A percentile compares a stretch with the other conserved stretches of the same genome.
phyloP scores from a whole-genome alignment of 1,284 basidiomycete species.

The Cutaneotrichosporon sp. region DNA sequence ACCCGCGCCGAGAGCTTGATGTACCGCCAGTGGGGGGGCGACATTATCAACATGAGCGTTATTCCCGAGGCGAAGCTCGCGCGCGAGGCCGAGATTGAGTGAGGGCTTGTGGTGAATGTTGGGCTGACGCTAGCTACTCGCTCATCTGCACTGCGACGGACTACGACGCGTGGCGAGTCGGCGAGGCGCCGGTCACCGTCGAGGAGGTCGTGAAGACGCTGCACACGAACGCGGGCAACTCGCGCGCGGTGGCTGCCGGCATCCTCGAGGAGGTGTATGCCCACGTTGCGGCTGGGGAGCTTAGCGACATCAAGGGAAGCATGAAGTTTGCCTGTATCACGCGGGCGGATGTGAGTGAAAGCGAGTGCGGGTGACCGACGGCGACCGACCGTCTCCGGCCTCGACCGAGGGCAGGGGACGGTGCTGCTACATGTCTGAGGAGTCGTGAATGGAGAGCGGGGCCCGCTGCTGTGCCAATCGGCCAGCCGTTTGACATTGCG shows the following conservation, averaged over 20 bases:
- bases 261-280: conserved; percentile 73
- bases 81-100: conserved; percentile 89
- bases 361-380: no score
- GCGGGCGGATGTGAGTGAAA: conserved; percentile 49
- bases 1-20: conserved; percentile 92
- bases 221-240: conserved; percentile 74
- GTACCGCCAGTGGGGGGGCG: conserved; percentile 89
- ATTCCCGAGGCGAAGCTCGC: conserved; percentile 95
- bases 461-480: no score
- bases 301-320: conserved; percentile 64
- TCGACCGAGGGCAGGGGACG: no score
- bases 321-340: conserved; percentile 88
- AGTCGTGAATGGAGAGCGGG: no score
- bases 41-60: conserved; percentile 92
- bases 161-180: conserved; percentile 83
- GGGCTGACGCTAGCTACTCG: conserved; percentile 60
- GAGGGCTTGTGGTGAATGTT: conserved; percentile 30
- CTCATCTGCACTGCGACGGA: conserved; percentile 86
- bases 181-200: conserved; percentile 75
- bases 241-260: conserved; percentile 61
- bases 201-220: conserved; percentile 79
- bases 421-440: no score
- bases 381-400: no score
- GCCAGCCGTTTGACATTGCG: no score
- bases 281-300: conserved; percentile 55